These are phyloP conservation scores for Nannochloris sp. DNA, from an alignment of 139 green algal genomes.

Conservation along the genomic window DNA sequence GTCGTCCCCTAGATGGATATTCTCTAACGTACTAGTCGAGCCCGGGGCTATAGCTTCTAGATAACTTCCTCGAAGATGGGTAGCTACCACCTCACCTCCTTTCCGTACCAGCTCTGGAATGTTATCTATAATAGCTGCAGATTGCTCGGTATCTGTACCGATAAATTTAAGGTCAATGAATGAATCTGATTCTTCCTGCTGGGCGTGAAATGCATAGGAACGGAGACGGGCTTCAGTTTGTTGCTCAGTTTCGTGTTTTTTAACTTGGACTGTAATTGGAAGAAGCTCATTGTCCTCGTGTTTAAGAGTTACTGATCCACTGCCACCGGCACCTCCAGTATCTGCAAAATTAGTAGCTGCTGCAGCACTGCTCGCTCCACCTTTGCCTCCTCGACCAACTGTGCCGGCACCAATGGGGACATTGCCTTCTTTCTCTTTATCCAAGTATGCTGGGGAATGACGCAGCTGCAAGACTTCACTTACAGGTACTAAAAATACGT, in stretches of 20 bases:
- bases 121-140: background rate
- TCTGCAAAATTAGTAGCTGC: background rate
- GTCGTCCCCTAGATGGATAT: background rate
- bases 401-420: too few species aligned
- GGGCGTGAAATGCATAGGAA: constrained; percentile 54
- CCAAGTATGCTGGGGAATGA: constrained; percentile 61
- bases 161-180: constrained; percentile 26
- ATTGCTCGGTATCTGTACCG: background rate
- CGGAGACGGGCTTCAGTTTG: constrained; percentile 61
- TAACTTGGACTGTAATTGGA: constrained; percentile 48
- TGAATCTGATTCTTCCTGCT: constrained; percentile 37
- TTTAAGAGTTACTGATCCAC: constrained; percentile 14
- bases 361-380: background rate
- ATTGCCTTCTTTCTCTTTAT: constrained; percentile 15
- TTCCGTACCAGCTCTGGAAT: background rate
- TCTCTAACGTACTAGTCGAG: background rate
- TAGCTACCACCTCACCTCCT: background rate
- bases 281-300: constrained; percentile 33
- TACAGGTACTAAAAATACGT: constrained; percentile 69
- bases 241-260: constrained; percentile 75
- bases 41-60: constrained; percentile 13
- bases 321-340: background rate
- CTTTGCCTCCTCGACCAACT: too few species aligned
- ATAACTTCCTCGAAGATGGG: constrained; percentile 9
- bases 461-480: constrained; percentile 72